These are phyloP conservation scores for Colletotrichum musicola DNA, from an alignment of 2,329 filamentous ascomycete genomes.

Conservation along the genomic window DNA sequence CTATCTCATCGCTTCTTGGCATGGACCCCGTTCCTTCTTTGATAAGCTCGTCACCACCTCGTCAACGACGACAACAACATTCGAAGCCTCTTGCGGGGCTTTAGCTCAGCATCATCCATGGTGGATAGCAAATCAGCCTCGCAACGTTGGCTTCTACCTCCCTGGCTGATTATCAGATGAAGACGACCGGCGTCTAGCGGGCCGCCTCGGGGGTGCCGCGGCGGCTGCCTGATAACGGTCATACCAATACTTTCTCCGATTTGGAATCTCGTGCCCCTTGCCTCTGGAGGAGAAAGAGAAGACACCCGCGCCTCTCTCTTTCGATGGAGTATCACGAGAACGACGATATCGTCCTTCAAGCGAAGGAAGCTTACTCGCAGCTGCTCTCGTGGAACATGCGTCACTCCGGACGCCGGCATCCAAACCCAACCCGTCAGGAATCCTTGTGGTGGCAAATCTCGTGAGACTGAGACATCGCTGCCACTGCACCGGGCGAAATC, in stretches of 20 bases:
- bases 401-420: background rate
- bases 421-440: background rate
- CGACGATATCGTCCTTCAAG: slow-evolving; percentile 1
- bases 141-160: background rate
- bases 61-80: background rate
- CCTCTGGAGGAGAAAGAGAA: no score
- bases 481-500: background rate
- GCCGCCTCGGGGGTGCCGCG: no score
- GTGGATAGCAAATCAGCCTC: slow-evolving; percentile 10
- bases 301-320: no score
- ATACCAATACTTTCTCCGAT: no score
- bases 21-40: background rate
- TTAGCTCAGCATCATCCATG: background rate
- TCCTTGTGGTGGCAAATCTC: background rate
- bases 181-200: background rate
- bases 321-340: background rate
- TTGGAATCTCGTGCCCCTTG: no score
- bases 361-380: background rate
- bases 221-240: no score
- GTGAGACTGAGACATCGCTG: slow-evolving; percentile 7
- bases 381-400: background rate
- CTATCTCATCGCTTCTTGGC: slow-evolving; percentile 18
- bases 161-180: slow-evolving; percentile 7
- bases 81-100: background rate
- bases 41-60: slow-evolving; percentile 15